Conservation (phyloP, 1,284 basidiomycete species). For the Ceratobasidium papillatum region DNA sequence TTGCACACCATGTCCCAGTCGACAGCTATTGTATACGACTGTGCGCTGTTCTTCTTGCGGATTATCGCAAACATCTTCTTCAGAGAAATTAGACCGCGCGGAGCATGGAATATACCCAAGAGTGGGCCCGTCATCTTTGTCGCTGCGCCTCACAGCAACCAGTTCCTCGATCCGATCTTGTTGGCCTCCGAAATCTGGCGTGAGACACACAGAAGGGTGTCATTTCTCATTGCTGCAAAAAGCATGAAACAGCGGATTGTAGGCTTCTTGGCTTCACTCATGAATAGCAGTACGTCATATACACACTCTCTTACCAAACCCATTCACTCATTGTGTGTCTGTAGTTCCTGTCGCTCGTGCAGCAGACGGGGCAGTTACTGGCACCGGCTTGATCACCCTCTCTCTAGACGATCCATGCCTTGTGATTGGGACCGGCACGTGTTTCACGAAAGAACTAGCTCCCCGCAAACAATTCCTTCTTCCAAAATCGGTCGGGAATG, state of each 20-base stretch:
- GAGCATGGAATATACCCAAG: slow-evolving; percentile 93
- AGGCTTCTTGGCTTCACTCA: slow-evolving; percentile 84
- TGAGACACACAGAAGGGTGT: slow-evolving; percentile 84
- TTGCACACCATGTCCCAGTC: slow-evolving; percentile 4
- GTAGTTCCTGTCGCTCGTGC: slow-evolving; percentile 93
- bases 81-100: slow-evolving; percentile 93
- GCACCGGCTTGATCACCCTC: slow-evolving; percentile 77
- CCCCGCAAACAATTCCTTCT: slow-evolving; percentile 90
- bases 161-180: slow-evolving; percentile 95
- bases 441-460: slow-evolving; percentile 79
- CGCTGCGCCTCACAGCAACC: slow-evolving; percentile 95
- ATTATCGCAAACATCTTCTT: slow-evolving; percentile 96
- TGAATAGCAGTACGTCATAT: slow-evolving; percentile 85
- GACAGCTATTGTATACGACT: slow-evolving; percentile 62
- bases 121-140: slow-evolving; percentile 97
- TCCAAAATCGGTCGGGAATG: slow-evolving; percentile 81
- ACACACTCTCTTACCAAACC: background rate
- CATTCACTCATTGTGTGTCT: slow-evolving; percentile 26
- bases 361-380: slow-evolving; percentile 85
- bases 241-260: slow-evolving; percentile 85
- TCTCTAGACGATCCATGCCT: slow-evolving; percentile 80
- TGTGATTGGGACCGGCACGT: slow-evolving; percentile 81
- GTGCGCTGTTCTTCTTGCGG: slow-evolving; percentile 78
- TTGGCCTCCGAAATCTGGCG: slow-evolving; percentile 88
- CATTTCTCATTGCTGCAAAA: slow-evolving; percentile 93